A percentile compares a stretch with the other conserved stretches of the same genome.
phyloP scores from a whole-genome alignment of 2,329 filamentous ascomycete species.

The Stromatinia cepivora region DNA sequence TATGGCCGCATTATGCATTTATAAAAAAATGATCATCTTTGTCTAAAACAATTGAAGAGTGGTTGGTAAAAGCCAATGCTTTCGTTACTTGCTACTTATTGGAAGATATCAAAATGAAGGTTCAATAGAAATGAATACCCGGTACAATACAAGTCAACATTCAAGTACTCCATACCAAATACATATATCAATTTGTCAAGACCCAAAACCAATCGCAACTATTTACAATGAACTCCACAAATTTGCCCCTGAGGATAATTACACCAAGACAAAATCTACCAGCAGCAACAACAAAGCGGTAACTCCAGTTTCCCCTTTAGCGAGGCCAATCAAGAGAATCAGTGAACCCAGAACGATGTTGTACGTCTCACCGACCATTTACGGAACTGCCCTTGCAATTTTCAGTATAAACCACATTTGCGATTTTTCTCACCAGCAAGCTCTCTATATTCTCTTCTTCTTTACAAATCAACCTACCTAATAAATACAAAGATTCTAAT shows the following conservation, averaged over 20 bases:
- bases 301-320: conserved; percentile 29
- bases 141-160: not conserved
- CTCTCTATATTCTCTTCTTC: conserved; percentile 19
- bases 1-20: conserved; percentile 13
- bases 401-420: conserved; percentile 23
- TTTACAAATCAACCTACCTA: conserved; percentile 12
- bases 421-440: conserved; percentile 22
- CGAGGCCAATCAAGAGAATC: conserved; percentile 36
- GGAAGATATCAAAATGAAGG: not conserved
- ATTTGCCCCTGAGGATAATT: conserved; percentile 24
- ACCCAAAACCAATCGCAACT: conserved; percentile 4
- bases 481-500: conserved; percentile 39
- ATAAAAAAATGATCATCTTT: conserved; percentile 12
- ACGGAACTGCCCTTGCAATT: conserved; percentile 22
- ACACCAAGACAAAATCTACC: conserved; percentile 26
- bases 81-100: not conserved
- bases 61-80: not conserved
- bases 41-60: conserved; percentile 16
- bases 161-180: not conserved
- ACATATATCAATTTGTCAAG: conserved; percentile 16
- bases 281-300: conserved; percentile 35
- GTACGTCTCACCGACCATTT: conserved; percentile 32
- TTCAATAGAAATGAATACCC: not conserved
- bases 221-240: conserved; percentile 22
- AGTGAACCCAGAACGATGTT: conserved; percentile 21